phyloP scores from a whole-genome alignment of 1,284 basidiomycete species.

The Tylopilus orsonianus region DNA sequence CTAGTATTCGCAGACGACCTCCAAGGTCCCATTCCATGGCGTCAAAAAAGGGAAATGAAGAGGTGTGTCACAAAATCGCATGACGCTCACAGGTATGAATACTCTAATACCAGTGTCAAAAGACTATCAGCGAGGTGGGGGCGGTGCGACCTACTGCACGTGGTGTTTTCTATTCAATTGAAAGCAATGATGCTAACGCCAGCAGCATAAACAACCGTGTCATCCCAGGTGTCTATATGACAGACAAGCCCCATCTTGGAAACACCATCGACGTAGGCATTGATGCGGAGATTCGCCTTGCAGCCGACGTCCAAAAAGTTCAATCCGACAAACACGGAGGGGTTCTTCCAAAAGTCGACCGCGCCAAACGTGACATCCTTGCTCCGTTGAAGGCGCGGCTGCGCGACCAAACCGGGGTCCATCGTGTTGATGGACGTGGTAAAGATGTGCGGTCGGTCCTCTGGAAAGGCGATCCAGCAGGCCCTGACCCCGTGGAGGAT shows the following conservation, averaged over 20 bases:
- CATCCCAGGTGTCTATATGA: slow-evolving; percentile 20
- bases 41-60: background rate
- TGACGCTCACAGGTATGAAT: too few species aligned
- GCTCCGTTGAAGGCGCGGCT: slow-evolving; percentile 6
- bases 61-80: background rate
- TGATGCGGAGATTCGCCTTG: slow-evolving; percentile 14
- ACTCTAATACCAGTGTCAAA: too few species aligned
- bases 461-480: slow-evolving; percentile 28
- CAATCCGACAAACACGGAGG: slow-evolving; percentile 21
- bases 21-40: background rate
- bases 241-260: slow-evolving; percentile 14
- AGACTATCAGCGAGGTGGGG: background rate
- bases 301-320: slow-evolving; percentile 18
- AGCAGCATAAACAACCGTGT: slow-evolving; percentile 18
- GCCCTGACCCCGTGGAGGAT: slow-evolving; percentile 7
- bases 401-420: background rate
- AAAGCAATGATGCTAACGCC: slow-evolving; percentile 21
- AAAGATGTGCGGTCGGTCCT: slow-evolving; percentile 24
- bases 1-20: background rate
- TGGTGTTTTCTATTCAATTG: slow-evolving; percentile 2
- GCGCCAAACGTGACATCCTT: slow-evolving; percentile 8
- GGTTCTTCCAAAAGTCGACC: slow-evolving; percentile 18
- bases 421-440: slow-evolving; percentile 16
- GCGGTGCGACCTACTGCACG: background rate
- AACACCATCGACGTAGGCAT: slow-evolving; percentile 18